Conservation (phyloP, 768 basidiomycete species). For the Termitomyces sp. region DNA sequence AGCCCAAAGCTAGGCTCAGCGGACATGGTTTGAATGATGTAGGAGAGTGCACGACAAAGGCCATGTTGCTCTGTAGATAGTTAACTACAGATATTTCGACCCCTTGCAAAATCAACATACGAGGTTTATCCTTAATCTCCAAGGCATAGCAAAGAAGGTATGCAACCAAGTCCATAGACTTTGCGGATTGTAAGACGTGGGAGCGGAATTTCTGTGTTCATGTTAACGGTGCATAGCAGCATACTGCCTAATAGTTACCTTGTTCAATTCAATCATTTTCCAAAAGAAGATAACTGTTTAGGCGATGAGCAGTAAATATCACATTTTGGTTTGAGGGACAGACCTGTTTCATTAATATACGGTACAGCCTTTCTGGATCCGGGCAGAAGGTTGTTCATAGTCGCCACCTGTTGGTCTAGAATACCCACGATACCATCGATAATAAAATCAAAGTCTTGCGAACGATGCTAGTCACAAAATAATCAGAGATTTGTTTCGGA, state of each 20-base stretch:
- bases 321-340: constrained; percentile 22
- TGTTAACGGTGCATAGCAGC: constrained; percentile 1
- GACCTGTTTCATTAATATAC: constrained; percentile 80
- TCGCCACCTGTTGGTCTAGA: constrained; percentile 72
- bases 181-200: constrained; percentile 80
- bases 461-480: constrained; percentile 65
- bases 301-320: neutral
- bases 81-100: neutral
- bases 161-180: constrained; percentile 70
- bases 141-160: constrained; percentile 79
- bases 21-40: constrained; percentile 88
- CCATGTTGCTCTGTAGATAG: constrained; percentile 76
- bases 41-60: constrained; percentile 83
- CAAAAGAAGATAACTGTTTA: constrained; percentile 75
- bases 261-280: constrained; percentile 93
- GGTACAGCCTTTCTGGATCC: constrained; percentile 83
- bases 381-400: constrained; percentile 72
- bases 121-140: constrained; percentile 91
- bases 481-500: neutral
- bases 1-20: constrained; percentile 76
- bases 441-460: constrained; percentile 85
- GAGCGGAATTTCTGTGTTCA: constrained; percentile 77
- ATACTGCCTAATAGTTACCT: constrained; percentile 40
- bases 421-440: constrained; percentile 66
- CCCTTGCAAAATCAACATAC: constrained; percentile 41